Conservation (phyloP, 176 grass and related monocot genomes). For the Aegilops sharonensis region DNA sequence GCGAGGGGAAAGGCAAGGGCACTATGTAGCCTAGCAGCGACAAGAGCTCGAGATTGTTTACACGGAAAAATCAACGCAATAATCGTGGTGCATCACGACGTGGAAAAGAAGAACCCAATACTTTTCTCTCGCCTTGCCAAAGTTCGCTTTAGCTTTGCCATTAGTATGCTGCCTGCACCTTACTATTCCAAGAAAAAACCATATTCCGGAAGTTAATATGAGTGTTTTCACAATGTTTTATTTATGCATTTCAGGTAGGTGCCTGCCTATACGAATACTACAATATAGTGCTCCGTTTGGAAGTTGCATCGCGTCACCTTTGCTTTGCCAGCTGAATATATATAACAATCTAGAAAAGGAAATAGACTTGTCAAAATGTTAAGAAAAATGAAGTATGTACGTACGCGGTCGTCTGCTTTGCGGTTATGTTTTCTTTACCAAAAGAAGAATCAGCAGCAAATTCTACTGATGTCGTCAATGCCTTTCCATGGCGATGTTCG, state of each 20-base stretch:
- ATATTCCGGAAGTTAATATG: not conserved
- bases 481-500: not conserved
- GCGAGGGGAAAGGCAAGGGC: conserved; percentile 11
- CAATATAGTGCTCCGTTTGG: not conserved
- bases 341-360: not conserved
- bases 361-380: not conserved
- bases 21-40: conserved; percentile 20
- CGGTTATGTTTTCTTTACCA: not conserved
- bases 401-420: not conserved
- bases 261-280: not conserved
- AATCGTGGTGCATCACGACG: conserved; percentile 40
- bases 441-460: not conserved
- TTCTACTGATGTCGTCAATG: conserved; percentile 21
- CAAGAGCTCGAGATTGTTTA: conserved; percentile 22
- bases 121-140: conserved; percentile 33
- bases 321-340: not conserved
- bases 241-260: not conserved
- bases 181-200: conserved; percentile 12
- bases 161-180: conserved; percentile 14
- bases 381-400: not conserved
- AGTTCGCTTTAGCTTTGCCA: conserved; percentile 44
- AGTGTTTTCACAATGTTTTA: not conserved
- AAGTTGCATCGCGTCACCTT: not conserved
- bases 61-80: not conserved
- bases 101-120: conserved; percentile 51